Percentiles rank a stretch among this genome's conserved stretches.
Evolutionary conservation across 1,284 basidiomycete species (phyloP).

Genomic region (Naganishia sp.): DNA sequence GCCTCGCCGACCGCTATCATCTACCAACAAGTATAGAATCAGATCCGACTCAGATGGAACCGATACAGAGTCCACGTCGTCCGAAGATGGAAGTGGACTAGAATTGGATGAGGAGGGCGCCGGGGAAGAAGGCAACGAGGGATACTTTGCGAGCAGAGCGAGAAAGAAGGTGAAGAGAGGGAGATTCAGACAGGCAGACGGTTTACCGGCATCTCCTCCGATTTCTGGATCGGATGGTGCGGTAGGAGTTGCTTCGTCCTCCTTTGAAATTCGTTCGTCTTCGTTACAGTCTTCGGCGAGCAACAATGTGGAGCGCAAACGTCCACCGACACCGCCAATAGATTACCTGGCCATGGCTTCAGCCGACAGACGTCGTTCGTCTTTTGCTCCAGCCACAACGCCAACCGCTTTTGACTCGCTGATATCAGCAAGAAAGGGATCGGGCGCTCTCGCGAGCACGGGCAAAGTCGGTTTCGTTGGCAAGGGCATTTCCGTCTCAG

Average conservation of each 20-base stretch:
- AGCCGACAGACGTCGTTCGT: slow-evolving; percentile 12
- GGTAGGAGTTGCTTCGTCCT: background rate
- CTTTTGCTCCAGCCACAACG: background rate
- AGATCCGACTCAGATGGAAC: slow-evolving; percentile 9
- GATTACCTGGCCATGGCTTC: slow-evolving; percentile 18
- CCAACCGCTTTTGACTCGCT: background rate
- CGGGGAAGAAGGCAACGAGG: background rate
- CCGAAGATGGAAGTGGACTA: background rate
- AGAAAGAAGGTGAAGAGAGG: slow-evolving; percentile 13
- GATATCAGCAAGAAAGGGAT: no score
- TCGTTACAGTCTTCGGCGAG: background rate
- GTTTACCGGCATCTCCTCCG: background rate
- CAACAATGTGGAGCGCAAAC: background rate
- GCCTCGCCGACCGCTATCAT: background rate
- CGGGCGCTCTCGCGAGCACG: background rate
- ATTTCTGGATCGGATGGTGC: background rate
- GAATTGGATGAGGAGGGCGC: background rate
- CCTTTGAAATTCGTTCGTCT: background rate
- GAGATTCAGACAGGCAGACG: slow-evolving; percentile 1
- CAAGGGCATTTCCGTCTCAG: slow-evolving; percentile 8
- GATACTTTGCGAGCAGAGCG: slow-evolving; percentile 7
- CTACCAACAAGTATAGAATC: background rate
- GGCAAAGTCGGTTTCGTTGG: slow-evolving; percentile 19
- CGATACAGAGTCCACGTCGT: slow-evolving; percentile 8
- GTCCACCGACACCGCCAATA: slow-evolving; percentile 18